Conservation (phyloP, 2,329 filamentous ascomycete species). For the Aureobasidium melanogenum region DNA sequence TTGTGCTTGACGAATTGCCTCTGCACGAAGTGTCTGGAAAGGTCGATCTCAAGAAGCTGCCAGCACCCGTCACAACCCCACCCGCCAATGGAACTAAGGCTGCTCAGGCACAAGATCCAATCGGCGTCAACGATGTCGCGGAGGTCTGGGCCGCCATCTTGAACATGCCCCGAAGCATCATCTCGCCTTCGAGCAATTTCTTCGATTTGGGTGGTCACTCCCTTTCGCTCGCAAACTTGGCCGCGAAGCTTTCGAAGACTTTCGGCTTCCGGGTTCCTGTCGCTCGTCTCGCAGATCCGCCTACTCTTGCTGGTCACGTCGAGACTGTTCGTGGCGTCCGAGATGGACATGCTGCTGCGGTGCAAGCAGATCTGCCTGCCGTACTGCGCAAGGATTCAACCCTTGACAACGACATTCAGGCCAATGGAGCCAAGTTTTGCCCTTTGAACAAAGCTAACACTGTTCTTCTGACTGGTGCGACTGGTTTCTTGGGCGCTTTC, state of each 20-base stretch:
- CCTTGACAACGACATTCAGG: conserved; percentile 61
- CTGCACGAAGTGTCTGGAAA: conserved; percentile 75
- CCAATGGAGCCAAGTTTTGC: conserved; percentile 42
- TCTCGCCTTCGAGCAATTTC: conserved; percentile 65
- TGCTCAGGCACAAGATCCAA: conserved; percentile 54
- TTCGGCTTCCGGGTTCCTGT: conserved; percentile 69
- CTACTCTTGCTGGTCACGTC: conserved; percentile 64
- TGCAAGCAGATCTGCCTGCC: conserved; percentile 66
- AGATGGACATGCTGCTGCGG: conserved; percentile 63
- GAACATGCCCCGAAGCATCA: conserved; percentile 51
- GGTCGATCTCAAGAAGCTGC: conserved; percentile 62
- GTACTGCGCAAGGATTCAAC: conserved; percentile 58
- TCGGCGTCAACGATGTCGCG: conserved; percentile 58
- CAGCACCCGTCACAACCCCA: conserved; percentile 47
- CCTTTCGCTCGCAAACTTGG: conserved; percentile 65
- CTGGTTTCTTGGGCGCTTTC: conserved; percentile 69
- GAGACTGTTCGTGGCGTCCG: conserved; percentile 61
- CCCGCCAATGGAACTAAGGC: conserved; percentile 36
- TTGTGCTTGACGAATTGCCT: conserved; percentile 60
- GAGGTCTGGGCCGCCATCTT: conserved; percentile 65
- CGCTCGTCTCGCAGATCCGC: conserved; percentile 59
- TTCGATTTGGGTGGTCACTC: conserved; percentile 77
- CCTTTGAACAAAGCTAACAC: conserved; percentile 58
- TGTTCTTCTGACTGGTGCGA: conserved; percentile 64
- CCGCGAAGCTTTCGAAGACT: conserved; percentile 57